Evolutionary conservation across 2,329 filamentous ascomycete species (phyloP).

Genomic region (Scleromitrula shiraiana): DNA sequence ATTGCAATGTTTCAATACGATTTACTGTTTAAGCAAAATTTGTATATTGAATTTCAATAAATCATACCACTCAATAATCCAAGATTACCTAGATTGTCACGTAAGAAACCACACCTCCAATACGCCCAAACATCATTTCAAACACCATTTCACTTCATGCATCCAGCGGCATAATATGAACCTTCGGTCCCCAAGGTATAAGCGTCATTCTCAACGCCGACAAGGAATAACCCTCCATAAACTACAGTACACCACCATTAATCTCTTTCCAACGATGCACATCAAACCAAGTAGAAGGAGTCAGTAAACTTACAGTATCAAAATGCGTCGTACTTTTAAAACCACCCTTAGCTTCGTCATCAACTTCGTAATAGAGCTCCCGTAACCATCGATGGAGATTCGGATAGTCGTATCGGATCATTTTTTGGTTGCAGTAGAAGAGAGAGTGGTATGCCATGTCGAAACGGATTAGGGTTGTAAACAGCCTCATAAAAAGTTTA

Average conservation of each 20-base stretch:
- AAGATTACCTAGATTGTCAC: no score
- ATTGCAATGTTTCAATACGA: no score
- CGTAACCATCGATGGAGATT: constrained; percentile 46
- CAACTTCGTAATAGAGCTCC: constrained; percentile 55
- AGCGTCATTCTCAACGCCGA: not conserved
- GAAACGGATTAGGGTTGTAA: constrained; percentile 58
- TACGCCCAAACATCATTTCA: no score
- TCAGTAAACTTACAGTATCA: not conserved
- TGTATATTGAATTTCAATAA: no score
- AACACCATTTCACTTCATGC: no score
- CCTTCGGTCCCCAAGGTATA: not conserved
- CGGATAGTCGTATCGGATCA: constrained; percentile 57
- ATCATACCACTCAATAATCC: no score
- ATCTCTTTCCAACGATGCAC: not conserved
- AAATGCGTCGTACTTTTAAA: constrained; percentile 36
- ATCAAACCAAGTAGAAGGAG: not conserved
- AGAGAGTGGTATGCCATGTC: constrained; percentile 59
- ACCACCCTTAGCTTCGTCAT: constrained; percentile 9
- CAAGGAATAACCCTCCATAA: not conserved
- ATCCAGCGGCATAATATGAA: not conserved
- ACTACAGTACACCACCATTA: not conserved
- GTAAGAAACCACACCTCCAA: no score
- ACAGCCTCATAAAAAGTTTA: no score
- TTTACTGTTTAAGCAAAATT: no score
- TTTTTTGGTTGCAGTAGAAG: constrained; percentile 56